Evolutionary conservation across 805 yeast species (phyloP), one percentile per base, ranked within the genome.

Genomic region (Metschnikowia anglica): DNA sequence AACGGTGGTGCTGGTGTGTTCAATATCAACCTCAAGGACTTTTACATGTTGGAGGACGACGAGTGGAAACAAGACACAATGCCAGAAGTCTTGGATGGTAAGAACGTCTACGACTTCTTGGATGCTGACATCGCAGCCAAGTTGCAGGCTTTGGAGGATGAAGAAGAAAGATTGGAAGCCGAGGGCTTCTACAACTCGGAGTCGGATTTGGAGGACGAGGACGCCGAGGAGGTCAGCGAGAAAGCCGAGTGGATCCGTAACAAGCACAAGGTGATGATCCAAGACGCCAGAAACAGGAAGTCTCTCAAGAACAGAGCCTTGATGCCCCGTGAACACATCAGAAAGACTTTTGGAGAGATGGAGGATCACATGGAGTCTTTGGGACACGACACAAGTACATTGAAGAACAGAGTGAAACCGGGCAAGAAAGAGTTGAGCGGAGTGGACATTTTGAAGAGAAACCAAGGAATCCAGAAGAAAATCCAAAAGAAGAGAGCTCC

Each of bases 1-100:
- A 88, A 93, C 59, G 99, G 99, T 62, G 99, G 99, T 63, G 97
- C 99, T 33, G 99, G 99, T 76, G 99, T 93, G 26, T 93, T 72
- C 76, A 93, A 89, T 72, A 80, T 93, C 62, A 89, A 93, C 72
- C 75, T 93, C 70, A 88, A 89, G 65, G 98, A 91, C 61, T 85
- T 83, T 60, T 93, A 95, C 68, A 55, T 93, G 49, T 74, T 93
- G 55, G 99, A 91, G 55, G 91, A 93, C 62, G 98, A 91, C 39
- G 95, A 88, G 52, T 93, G 99, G 99, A 91, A 91, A 77, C 81
- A 88, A 54, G 99, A 93, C 67, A 77, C 85, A 49, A 88, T 93
- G 88, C 99, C 99, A 20, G 99, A 93, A 74, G 77, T 93, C 41
- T 73, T 93, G 63, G 89, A 93, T 60, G 99, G 99, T 70, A 85